These are phyloP conservation scores for Microbotryomycetes sp. DNA, from an alignment of 1,284 basidiomycete species.

Conservation along the genomic window DNA sequence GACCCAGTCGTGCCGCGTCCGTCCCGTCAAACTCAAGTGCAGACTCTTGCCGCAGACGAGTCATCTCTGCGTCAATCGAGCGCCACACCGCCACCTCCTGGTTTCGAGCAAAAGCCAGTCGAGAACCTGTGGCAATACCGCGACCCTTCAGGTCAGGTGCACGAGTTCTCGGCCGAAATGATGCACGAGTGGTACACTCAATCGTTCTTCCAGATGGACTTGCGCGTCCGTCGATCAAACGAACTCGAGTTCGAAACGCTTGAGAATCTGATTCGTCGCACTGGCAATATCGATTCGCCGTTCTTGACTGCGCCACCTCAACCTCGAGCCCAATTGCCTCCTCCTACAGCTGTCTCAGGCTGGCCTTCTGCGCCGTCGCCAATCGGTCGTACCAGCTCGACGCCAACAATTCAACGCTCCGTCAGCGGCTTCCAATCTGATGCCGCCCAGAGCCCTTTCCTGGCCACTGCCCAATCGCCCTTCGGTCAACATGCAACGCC, in stretches of 20 bases:
- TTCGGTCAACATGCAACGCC: neutral
- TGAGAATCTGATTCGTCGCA: constrained; percentile 39
- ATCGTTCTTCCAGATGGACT: constrained; percentile 65
- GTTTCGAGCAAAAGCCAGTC: constrained; percentile 20
- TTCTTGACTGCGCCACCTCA: constrained; percentile 37
- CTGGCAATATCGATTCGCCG: constrained; percentile 40
- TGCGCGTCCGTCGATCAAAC: constrained; percentile 37
- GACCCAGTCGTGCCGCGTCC: constrained; percentile 17
- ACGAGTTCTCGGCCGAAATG: constrained; percentile 73
- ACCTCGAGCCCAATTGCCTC: constrained; percentile 1
- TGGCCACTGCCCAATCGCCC: neutral
- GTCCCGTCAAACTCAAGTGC: neutral
- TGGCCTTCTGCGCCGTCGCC: constrained; percentile 6
- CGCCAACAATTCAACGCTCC: constrained; percentile 14
- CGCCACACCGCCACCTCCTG: constrained; percentile 18
- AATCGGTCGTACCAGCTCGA: neutral
- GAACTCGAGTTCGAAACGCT: constrained; percentile 43
- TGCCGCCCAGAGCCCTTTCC: neutral
- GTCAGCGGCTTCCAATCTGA: constrained; percentile 4
- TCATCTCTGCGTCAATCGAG: constrained; percentile 1
- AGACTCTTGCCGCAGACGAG: neutral
- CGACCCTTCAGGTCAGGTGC: constrained; percentile 34
- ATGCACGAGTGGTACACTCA: constrained; percentile 97
- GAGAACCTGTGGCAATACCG: constrained; percentile 35
- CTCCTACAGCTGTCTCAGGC: neutral